A percentile compares a stretch with the other conserved stretches of the same genome.
These are phyloP conservation scores for Grosmannia clavigera DNA, from an alignment of 2,329 filamentous ascomycete genomes.

Conservation along the genomic window DNA sequence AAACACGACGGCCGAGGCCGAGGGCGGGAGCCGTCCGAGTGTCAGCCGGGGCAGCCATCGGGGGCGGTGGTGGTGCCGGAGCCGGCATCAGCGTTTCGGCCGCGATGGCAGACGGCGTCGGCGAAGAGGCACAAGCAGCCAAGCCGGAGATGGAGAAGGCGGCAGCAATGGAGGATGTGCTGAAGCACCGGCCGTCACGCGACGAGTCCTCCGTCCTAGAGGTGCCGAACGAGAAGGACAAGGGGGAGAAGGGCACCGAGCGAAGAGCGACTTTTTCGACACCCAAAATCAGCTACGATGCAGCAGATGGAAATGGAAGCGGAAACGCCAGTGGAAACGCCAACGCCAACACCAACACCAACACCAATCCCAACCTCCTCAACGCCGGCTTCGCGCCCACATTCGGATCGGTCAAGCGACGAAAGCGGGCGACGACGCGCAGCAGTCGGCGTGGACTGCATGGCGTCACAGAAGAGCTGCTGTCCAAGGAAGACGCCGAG, in stretches of 20 bases:
- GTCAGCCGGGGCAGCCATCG: not conserved
- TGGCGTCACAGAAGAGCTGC: slow-evolving; percentile 58
- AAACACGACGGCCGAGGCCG: slow-evolving; percentile 18
- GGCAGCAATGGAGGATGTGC: slow-evolving; percentile 16
- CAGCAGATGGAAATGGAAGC: slow-evolving; percentile 3
- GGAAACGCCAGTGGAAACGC: slow-evolving; percentile 8
- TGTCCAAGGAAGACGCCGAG: slow-evolving; percentile 65
- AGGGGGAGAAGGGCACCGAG: slow-evolving; percentile 8
- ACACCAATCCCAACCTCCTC: not conserved
- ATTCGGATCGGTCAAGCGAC: slow-evolving; percentile 42
- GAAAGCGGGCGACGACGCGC: slow-evolving; percentile 59
- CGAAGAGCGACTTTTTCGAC: slow-evolving; percentile 46
- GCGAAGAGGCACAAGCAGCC: slow-evolving; percentile 15
- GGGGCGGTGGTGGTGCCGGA: slow-evolving; percentile 14
- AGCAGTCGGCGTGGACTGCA: slow-evolving; percentile 52
- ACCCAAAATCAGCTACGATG: slow-evolving; percentile 24
- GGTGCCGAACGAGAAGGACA: not conserved
- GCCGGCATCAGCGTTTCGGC: not conserved
- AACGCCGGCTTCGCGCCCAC: slow-evolving; percentile 13
- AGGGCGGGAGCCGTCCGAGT: slow-evolving; percentile 5
- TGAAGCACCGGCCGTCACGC: slow-evolving; percentile 8
- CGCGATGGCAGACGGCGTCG: not conserved
- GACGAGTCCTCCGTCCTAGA: slow-evolving; percentile 2
- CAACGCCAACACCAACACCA: not conserved
- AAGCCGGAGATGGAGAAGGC: slow-evolving; percentile 18